A percentile compares a stretch with the other conserved stretches of the same genome.
phyloP scores from a whole-genome alignment of 1,139 yeast species.

The Sugiyamaella paludigena region DNA sequence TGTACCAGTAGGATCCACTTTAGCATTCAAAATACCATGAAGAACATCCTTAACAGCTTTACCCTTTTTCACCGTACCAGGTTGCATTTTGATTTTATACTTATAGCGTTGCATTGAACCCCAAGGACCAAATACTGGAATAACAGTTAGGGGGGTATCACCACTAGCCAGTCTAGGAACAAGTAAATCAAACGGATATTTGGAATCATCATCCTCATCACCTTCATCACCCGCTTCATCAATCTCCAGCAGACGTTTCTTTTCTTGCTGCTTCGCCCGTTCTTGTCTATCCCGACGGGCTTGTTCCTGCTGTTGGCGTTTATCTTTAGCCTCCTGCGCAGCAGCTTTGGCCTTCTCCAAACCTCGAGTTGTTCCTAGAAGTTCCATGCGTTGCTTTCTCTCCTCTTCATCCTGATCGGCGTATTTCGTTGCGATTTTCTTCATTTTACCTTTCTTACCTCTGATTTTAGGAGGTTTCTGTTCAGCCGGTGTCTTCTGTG shows the following conservation, averaged over 20 bases:
- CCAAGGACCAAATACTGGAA: slow-evolving; percentile 97
- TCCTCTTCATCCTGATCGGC: slow-evolving; percentile 93
- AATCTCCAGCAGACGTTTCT: slow-evolving; percentile 38
- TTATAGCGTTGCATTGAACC: slow-evolving; percentile 66
- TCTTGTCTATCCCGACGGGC: slow-evolving; percentile 39
- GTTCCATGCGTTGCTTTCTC: slow-evolving; percentile 66
- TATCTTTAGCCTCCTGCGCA: slow-evolving; percentile 35
- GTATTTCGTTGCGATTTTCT: slow-evolving; percentile 79
- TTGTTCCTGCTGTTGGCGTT: slow-evolving; percentile 38
- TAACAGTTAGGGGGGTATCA: slow-evolving; percentile 53
- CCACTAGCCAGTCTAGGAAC: slow-evolving; percentile 38
- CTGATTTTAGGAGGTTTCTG: slow-evolving; percentile 48
- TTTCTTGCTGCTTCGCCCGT: slow-evolving; percentile 50
- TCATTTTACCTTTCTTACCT: slow-evolving; percentile 81
- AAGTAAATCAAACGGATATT: slow-evolving; percentile 34
- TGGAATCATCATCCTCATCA: slow-evolving; percentile 29
- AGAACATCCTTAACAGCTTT: slow-evolving; percentile 73
- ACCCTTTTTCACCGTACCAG: slow-evolving; percentile 87
- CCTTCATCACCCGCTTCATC: slow-evolving; percentile 38
- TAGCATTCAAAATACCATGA: slow-evolving; percentile 55
- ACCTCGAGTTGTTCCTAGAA: slow-evolving; percentile 78
- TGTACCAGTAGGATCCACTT: slow-evolving; percentile 48
- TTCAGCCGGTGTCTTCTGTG: slow-evolving; percentile 22
- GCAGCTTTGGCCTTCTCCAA: slow-evolving; percentile 43
- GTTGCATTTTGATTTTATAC: slow-evolving; percentile 81